Conservation (phyloP, 805 yeast species). For the Saturnispora besseyi region DNA sequence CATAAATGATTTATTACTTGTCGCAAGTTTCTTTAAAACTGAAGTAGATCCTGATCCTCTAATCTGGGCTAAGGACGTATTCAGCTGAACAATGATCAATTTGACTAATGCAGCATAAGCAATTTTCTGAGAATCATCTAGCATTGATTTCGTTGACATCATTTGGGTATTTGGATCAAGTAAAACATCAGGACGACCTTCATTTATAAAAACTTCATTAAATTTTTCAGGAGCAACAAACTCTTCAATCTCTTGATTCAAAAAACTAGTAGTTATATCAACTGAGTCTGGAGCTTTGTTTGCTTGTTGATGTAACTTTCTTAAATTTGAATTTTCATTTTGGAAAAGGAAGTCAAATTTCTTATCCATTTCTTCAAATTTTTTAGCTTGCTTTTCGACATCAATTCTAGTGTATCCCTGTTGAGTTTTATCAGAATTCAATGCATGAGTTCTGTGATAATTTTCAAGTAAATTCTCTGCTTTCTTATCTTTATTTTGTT, state of each 20-base stretch:
- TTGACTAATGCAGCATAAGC: slow-evolving; percentile 86
- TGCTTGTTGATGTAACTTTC: slow-evolving; percentile 20
- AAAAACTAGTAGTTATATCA: not conserved
- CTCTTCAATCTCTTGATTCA: slow-evolving; percentile 10
- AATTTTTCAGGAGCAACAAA: slow-evolving; percentile 19
- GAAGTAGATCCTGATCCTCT: slow-evolving; percentile 44
- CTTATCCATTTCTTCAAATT: slow-evolving; percentile 44
- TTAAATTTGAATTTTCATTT: slow-evolving; percentile 26
- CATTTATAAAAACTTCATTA: slow-evolving; percentile 13
- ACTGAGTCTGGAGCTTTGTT: slow-evolving; percentile 6
- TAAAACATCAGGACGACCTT: slow-evolving; percentile 27
- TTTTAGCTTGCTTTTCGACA: slow-evolving; percentile 75
- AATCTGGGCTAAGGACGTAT: slow-evolving; percentile 60
- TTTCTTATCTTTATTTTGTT: slow-evolving; percentile 9
- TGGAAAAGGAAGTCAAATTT: slow-evolving; percentile 45
- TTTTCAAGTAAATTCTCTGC: slow-evolving; percentile 8
- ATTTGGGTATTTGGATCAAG: slow-evolving; percentile 54
- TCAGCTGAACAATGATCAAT: slow-evolving; percentile 70
- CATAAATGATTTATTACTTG: slow-evolving; percentile 68
- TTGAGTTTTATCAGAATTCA: slow-evolving; percentile 39
- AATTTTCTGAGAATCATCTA: slow-evolving; percentile 75
- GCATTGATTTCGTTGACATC: slow-evolving; percentile 69
- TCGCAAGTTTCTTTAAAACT: slow-evolving; percentile 50
- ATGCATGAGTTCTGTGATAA: slow-evolving; percentile 16
- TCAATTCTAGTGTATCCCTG: slow-evolving; percentile 85